These are phyloP conservation scores for Brasenia schreberi DNA, from an alignment of 164 flowering plant species.

Conservation along the genomic window DNA sequence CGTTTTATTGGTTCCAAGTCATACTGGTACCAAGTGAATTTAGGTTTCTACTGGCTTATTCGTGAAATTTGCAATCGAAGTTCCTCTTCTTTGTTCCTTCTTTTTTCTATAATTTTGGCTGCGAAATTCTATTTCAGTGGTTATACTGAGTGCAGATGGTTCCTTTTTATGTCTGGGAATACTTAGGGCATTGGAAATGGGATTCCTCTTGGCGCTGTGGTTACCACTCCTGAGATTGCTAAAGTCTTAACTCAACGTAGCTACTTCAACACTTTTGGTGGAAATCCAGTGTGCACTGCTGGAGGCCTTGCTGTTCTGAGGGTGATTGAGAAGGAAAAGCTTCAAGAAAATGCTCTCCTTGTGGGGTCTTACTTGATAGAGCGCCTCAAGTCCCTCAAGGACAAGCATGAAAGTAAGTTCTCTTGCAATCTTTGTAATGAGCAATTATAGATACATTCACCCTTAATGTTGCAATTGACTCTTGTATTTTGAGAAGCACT, in stretches of 20 bases:
- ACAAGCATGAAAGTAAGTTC: constrained; percentile 66
- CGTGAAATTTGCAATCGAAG: too few relatives aligned
- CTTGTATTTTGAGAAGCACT: too few relatives aligned
- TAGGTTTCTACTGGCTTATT: too few relatives aligned
- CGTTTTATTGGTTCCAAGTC: too few relatives aligned
- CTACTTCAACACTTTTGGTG: constrained; percentile 94
- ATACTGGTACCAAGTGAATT: too few relatives aligned
- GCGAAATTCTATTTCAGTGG: background rate
- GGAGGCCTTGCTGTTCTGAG: constrained; percentile 79
- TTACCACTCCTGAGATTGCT: constrained; percentile 93
- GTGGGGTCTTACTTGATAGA: constrained; percentile 76
- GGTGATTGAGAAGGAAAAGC: constrained; percentile 80
- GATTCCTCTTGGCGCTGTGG: constrained; percentile 90
- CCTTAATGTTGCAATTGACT: too few relatives aligned
- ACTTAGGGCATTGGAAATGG: constrained; percentile 95
- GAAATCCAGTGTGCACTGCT: constrained; percentile 87
- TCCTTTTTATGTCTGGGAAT: background rate
- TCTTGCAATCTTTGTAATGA: too few relatives aligned
- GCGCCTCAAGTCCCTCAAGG: constrained; percentile 50
- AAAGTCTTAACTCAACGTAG: constrained; percentile 57
- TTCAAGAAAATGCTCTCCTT: constrained; percentile 59
- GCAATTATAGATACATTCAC: too few relatives aligned
- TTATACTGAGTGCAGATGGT: background rate
- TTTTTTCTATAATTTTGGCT: background rate
- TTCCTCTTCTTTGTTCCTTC: background rate